Evolutionary conservation across 495 filamentous ascomycete genomes (phyloP), one percentile per base, ranked within the genome.

Genomic region (Penicillium mononematosum): DNA sequence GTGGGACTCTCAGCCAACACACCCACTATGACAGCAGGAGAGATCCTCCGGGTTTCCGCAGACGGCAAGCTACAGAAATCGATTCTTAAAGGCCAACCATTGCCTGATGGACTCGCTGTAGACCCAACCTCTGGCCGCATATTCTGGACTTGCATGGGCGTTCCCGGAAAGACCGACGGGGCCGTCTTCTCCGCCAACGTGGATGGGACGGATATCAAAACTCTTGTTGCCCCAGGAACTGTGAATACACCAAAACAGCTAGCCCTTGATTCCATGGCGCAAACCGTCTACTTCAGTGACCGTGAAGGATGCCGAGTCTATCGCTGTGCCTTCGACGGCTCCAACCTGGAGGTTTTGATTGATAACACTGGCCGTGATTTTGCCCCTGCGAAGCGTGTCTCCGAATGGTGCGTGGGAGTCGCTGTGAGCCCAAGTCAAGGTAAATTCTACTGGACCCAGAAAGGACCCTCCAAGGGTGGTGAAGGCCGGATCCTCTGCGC

Each of bases 361-460:
- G 75, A 76, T 10, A 64, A 76, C 51, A 62, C 44, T 45, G 53
- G 57, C 16, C 45, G 59, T 41, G 46, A 36, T 11, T 9, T 27
- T 10, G 29, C 17, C 14, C 20, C 38, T 2, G 22, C n/a, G 24
- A 29, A 57, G 9, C 69, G 75, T 64, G 3, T 56, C 72, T 42
- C 42, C 50, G 55, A 66, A 2, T 73, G 69, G 70, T 71, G 69
- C 29, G 69, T 71, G 34, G 69, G 70, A 10, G 58, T 73, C 29
- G 48, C 70, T 14, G 65, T 73, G 11, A 55, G 56, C n/a, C 60
- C 63, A 0, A 53, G 16, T 0, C 58, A 64, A 0, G 63, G 72
- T n/a, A 77, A 78, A 48, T 68, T 83, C 31, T 82, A 78, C 63
- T 83, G 81, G 81, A 80, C 81, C 0, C 82, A 83, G 55, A 83